These are phyloP conservation scores for Monilinia fructicola DNA, from an alignment of 2,329 filamentous ascomycete genomes.

Conservation along the genomic window DNA sequence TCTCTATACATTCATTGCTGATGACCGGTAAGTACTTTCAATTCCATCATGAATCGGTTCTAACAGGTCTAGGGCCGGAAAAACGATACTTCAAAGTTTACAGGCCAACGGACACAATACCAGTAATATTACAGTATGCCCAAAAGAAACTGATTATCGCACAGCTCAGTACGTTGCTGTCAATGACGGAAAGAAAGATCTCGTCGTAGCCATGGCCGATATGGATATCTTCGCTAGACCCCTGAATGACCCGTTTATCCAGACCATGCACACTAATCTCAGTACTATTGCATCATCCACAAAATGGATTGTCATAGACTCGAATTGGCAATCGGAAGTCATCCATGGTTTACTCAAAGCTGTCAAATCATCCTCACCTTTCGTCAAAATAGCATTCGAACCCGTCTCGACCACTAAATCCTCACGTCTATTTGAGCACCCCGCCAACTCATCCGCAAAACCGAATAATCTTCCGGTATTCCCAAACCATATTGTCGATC, in stretches of 20 bases:
- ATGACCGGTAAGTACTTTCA: conserved; percentile 62
- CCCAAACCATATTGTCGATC: conserved; percentile 63
- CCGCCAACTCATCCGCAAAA: conserved; percentile 51
- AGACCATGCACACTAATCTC: neutral
- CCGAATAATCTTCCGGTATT: conserved; percentile 56
- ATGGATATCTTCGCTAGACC: conserved; percentile 63
- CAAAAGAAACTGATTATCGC: conserved; percentile 42
- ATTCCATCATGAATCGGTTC: neutral
- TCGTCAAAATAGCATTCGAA: conserved; percentile 72
- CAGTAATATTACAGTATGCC: conserved; percentile 50
- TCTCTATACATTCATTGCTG: conserved; percentile 73
- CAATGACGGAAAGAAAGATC: conserved; percentile 78
- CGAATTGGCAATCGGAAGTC: conserved; percentile 72
- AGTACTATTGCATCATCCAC: conserved; percentile 17
- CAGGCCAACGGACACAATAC: conserved; percentile 62
- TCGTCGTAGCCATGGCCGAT: conserved; percentile 93
- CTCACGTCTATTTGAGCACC: conserved; percentile 56
- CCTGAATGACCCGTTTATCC: conserved; percentile 42
- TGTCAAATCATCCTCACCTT: conserved; percentile 43
- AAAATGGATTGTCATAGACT: conserved; percentile 82
- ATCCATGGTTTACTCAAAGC: conserved; percentile 63
- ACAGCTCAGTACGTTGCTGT: conserved; percentile 92
- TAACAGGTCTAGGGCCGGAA: conserved; percentile 59
- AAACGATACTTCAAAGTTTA: conserved; percentile 67
- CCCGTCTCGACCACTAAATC: conserved; percentile 85